phyloP scores from a whole-genome alignment of 768 basidiomycete genomes.

The Ramaria sp. region DNA sequence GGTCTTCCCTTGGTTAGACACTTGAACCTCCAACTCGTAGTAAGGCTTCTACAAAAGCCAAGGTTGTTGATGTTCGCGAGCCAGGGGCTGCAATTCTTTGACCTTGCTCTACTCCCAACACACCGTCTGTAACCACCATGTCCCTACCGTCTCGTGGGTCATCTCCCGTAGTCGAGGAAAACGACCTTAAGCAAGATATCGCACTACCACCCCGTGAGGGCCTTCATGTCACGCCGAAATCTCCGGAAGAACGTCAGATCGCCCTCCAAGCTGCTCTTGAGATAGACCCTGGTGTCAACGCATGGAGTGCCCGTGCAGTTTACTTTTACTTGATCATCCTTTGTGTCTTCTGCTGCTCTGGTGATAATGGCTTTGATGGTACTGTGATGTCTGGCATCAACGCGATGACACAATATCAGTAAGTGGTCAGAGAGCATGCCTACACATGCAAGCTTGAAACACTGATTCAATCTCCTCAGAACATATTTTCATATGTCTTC shows the following conservation, averaged over 20 bases:
- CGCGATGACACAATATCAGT: constrained; percentile 32
- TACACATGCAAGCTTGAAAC: neutral
- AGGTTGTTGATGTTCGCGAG: no score
- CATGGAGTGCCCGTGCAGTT: constrained; percentile 26
- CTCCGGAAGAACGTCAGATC: constrained; percentile 29
- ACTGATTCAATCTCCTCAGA: neutral
- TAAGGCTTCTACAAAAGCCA: no score
- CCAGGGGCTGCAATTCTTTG: no score
- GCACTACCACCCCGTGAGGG: neutral
- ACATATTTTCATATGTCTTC: constrained; percentile 33
- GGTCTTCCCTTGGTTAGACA: no score
- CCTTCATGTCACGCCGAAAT: neutral
- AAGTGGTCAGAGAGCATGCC: neutral
- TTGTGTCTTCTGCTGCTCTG: constrained; percentile 36
- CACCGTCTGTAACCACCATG: neutral
- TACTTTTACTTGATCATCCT: constrained; percentile 38
- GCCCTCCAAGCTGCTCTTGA: constrained; percentile 29
- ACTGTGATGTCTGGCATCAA: constrained; percentile 47
- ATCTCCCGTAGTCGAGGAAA: neutral
- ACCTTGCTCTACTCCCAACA: no score
- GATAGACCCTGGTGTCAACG: constrained; percentile 31
- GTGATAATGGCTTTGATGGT: constrained; percentile 43
- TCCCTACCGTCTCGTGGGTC: neutral
- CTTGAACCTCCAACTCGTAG: no score
- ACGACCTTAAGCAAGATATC: neutral